phyloP scores from a whole-genome alignment of 306 rosid species.

The Rosa lucieae region DNA sequence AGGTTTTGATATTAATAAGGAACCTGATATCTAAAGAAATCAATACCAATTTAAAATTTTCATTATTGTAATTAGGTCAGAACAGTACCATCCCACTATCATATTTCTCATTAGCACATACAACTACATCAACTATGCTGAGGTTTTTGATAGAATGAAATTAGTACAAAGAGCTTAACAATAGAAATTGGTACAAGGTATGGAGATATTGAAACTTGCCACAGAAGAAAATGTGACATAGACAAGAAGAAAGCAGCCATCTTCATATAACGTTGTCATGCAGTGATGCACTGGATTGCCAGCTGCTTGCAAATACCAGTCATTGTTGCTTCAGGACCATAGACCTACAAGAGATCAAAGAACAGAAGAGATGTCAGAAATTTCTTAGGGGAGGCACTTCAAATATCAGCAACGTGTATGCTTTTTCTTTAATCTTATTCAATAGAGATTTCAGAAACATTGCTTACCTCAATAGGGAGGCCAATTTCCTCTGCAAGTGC shows the following conservation, averaged over 20 bases:
- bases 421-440: no score
- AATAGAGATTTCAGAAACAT: no score
- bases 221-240: not conserved
- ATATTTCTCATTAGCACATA: conserved; percentile 13
- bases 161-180: conserved; percentile 14
- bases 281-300: no score
- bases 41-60: conserved; percentile 7
- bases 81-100: not conserved
- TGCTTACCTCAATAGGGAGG: no score
- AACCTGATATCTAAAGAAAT: not conserved
- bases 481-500: no score
- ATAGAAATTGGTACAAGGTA: conserved; percentile 16
- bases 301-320: no score
- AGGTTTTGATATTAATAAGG: not conserved
- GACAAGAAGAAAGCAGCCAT: not conserved
- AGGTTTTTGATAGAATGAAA: conserved; percentile 25
- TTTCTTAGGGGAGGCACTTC: no score
- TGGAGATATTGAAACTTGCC: not conserved
- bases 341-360: no score
- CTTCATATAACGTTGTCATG: no score
- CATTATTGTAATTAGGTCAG: conserved; percentile 8
- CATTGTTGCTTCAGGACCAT: no score
- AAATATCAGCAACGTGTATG: no score
- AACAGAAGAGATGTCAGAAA: no score
- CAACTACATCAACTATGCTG: conserved; percentile 3